Base-by-base conservation (phyloP, 176 grass and related monocot species). In the Rhynchospora breviuscula region DNA sequence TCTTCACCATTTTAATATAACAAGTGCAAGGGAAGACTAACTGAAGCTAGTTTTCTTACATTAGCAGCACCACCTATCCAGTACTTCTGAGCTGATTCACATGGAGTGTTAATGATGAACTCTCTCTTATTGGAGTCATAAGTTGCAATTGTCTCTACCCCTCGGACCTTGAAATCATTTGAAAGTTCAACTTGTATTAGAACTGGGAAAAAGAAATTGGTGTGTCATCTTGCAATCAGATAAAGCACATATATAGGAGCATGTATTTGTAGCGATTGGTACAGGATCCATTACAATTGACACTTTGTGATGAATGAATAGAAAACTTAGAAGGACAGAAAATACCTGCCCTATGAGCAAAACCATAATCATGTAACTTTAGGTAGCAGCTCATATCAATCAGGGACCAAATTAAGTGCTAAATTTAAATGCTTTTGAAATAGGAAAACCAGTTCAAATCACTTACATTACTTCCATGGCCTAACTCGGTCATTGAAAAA, bases 31-130 rank as follows among this genome's bases (percentile, higher is more conserved):
- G 19, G 49, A 19, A 63, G 54, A 82, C 29, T 26, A 82, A 31
- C 54, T 29, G 26, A 73, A 78, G 22, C 82, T 79, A 72, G 45
- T 33, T 58, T 63, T 84, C 90, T 85, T 86, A 98, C 95, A 79
- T 94, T 93, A 87, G 95, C 96, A 85, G 96, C 96, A 83, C 96
- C 96, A 77, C 93, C 96, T 85, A 98, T 98, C 96, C 96, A 98
- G 83, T 98, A 98, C 43, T 98, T 98, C 73, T 98, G 96, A 80
- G 96, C 96, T 86, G 92, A 95, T 90, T 98, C 96, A 60, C 85
- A 95, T 67, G 96, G 96, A 80, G 92, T 98, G 75, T 89, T 93
- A 85, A 98, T 91, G 48, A 95, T 88, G 80, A 98, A 98, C 53
- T 95, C 96, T 67, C 80, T 59, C 83, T 86, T 91, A 82, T 70